Evolutionary conservation across 495 filamentous ascomycete genomes (phyloP).

Genomic region (Neurospora sp.): DNA sequence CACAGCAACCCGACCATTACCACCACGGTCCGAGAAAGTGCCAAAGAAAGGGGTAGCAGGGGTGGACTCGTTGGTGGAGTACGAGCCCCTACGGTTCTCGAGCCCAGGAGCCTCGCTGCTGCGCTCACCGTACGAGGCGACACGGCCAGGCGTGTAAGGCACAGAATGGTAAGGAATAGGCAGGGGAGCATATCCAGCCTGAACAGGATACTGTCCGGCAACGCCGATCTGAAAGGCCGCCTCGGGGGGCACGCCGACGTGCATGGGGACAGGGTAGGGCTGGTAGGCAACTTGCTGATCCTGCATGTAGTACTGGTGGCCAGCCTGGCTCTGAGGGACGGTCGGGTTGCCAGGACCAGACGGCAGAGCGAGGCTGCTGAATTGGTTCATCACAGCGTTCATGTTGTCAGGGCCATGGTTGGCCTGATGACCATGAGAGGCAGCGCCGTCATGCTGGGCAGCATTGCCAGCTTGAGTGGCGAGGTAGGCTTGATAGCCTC

Average conservation of each 20-base stretch:
- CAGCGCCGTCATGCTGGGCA: slow-evolving; percentile 14
- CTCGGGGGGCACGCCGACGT: slow-evolving; percentile 23
- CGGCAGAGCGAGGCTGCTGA: slow-evolving; percentile 29
- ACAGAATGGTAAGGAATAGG: slow-evolving; percentile 26
- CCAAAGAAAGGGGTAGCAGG: slow-evolving; percentile 51
- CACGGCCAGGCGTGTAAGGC: slow-evolving; percentile 40
- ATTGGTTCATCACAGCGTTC: slow-evolving; percentile 27
- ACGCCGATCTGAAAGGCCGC: slow-evolving; percentile 16
- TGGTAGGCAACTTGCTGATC: slow-evolving; percentile 25
- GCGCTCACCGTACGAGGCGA: slow-evolving; percentile 29
- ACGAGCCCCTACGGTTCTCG: slow-evolving; percentile 51
- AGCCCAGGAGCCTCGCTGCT: slow-evolving; percentile 45
- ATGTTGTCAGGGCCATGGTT: slow-evolving; percentile 16
- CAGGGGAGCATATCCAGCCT: slow-evolving; percentile 21
- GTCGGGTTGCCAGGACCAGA: slow-evolving; percentile 13
- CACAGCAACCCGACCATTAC: slow-evolving; percentile 40
- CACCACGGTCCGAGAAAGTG: slow-evolving; percentile 42
- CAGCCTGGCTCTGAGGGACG: slow-evolving; percentile 16
- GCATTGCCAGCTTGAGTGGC: slow-evolving; percentile 9
- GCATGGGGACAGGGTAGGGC: slow-evolving; percentile 18
- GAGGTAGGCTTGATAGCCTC: slow-evolving; percentile 12
- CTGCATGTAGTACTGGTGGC: slow-evolving; percentile 23
- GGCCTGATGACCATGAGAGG: slow-evolving; percentile 18
- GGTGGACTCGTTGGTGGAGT: slow-evolving; percentile 61
- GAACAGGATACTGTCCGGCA: slow-evolving; percentile 26